These are phyloP conservation scores for Copromyces sp. DNA, from an alignment of 495 filamentous ascomycete genomes.

Conservation along the genomic window DNA sequence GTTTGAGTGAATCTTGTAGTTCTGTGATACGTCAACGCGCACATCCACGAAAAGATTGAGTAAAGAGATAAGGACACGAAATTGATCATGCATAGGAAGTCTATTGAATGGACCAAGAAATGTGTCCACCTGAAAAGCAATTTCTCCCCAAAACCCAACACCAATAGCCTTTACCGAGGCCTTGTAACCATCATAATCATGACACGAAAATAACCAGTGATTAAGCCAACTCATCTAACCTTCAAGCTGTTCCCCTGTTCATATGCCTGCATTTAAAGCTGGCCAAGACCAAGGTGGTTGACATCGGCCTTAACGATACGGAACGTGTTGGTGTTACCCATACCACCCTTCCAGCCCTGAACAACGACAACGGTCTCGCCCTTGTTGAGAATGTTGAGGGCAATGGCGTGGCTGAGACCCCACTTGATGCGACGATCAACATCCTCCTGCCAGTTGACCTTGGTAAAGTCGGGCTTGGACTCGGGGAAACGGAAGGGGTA, in stretches of 20 bases:
- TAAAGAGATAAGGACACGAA: background rate
- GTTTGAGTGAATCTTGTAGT: background rate
- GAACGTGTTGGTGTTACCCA: slow-evolving; percentile 93
- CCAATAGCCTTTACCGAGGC: background rate
- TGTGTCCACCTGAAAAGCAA: background rate
- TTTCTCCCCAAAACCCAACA: background rate
- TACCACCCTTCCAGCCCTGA: slow-evolving; percentile 90
- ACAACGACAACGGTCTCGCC: slow-evolving; percentile 87
- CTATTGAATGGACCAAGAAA: background rate
- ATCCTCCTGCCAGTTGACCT: slow-evolving; percentile 93
- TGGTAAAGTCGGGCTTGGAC: slow-evolving; percentile 82
- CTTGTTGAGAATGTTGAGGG: slow-evolving; percentile 70
- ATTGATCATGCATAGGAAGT: background rate
- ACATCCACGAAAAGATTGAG: background rate
- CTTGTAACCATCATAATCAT: background rate
- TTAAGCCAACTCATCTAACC: background rate
- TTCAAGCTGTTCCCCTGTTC: background rate
- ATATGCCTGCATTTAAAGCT: slow-evolving; percentile 2
- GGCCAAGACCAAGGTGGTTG: slow-evolving; percentile 35
- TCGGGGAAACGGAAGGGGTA: slow-evolving; percentile 94
- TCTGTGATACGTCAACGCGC: background rate
- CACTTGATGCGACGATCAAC: slow-evolving; percentile 94
- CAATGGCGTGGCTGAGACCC: slow-evolving; percentile 77
- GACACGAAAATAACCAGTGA: background rate
- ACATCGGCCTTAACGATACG: slow-evolving; percentile 48